These are phyloP conservation scores for Porphyrellus sp. DNA, from an alignment of 1,284 basidiomycete genomes.

Conservation along the genomic window DNA sequence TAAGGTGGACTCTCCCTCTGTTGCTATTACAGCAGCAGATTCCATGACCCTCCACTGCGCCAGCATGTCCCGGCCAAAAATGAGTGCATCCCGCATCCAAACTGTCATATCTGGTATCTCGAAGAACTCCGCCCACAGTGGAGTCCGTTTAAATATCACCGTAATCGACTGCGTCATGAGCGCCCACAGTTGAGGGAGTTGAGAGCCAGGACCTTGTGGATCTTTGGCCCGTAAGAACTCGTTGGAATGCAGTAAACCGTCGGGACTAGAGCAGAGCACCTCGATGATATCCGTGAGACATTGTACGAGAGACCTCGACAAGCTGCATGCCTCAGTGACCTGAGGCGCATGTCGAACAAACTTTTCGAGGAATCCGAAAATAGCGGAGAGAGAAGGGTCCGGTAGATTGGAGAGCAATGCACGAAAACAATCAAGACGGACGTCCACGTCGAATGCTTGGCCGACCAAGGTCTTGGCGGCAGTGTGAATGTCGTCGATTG, in stretches of 20 bases:
- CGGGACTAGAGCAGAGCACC: constrained; percentile 70
- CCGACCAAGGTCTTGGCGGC: constrained; percentile 75
- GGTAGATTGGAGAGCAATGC: constrained; percentile 68
- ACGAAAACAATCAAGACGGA: constrained; percentile 82
- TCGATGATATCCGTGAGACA: constrained; percentile 92
- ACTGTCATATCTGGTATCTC: constrained; percentile 82
- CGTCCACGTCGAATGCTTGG: constrained; percentile 82
- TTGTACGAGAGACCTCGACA: constrained; percentile 84
- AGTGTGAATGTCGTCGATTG: constrained; percentile 68
- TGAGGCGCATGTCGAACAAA: constrained; percentile 62
- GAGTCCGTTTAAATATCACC: constrained; percentile 81
- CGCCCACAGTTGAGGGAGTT: constrained; percentile 75
- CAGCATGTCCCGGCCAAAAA: constrained; percentile 84
- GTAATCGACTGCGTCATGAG: constrained; percentile 78
- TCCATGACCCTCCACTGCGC: constrained; percentile 80
- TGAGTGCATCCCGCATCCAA: constrained; percentile 97
- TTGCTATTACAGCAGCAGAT: constrained; percentile 49
- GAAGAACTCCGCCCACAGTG: constrained; percentile 77
- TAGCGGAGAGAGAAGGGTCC: constrained; percentile 62
- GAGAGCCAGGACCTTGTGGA: constrained; percentile 44
- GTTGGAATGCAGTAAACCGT: constrained; percentile 62
- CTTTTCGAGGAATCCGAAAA: constrained; percentile 60
- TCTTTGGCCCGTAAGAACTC: constrained; percentile 52
- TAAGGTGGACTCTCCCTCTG: constrained; percentile 23
- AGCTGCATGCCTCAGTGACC: constrained; percentile 80